Conservation (phyloP, 331 rosid species). For the Acacia concinna region DNA sequence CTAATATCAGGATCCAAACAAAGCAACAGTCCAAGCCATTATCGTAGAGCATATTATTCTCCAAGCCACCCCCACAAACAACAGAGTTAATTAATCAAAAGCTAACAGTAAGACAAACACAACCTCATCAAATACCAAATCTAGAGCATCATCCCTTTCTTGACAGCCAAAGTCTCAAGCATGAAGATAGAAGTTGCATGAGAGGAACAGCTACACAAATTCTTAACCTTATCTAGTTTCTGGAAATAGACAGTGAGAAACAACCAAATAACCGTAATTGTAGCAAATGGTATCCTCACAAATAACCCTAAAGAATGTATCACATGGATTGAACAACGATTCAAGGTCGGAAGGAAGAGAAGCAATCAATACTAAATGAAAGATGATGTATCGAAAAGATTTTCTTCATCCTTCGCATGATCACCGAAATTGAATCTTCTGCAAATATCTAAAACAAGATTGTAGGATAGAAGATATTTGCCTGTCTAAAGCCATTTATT, state of each 20-base stretch:
- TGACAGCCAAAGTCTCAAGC: neutral
- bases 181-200: neutral
- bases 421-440: neutral
- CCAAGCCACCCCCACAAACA: neutral
- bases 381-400: no score
- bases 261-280: neutral
- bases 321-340: neutral
- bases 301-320: neutral
- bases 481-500: neutral
- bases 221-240: neutral
- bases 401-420: neutral
- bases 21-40: neutral
- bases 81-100: neutral
- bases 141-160: neutral
- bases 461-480: neutral
- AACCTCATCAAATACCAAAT: neutral
- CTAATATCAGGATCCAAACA: neutral
- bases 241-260: neutral
- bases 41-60: neutral
- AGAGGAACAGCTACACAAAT: neutral
- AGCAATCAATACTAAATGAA: neutral
- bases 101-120: neutral
- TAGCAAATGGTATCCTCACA: neutral
- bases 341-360: neutral
- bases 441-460: no score